Conservation (phyloP, 108 stramenopile species). For the Pinguiococcus pyrenoidosus region DNA sequence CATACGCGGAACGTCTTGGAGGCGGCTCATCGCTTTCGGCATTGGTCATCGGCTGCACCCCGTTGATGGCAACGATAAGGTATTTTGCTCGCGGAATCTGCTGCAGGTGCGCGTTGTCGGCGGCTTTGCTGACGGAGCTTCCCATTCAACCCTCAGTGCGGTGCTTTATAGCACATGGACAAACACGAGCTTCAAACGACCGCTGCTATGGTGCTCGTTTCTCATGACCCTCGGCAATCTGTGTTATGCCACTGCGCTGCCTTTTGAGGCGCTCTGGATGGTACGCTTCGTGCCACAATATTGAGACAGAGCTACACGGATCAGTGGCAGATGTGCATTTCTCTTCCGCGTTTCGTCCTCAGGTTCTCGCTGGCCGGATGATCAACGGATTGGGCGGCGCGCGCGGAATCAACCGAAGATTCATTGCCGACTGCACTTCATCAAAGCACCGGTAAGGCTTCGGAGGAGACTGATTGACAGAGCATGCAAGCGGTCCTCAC, state of each 20-base stretch:
- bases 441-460: conserved; percentile 54
- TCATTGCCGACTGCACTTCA: conserved; percentile 68
- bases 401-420: conserved; percentile 68
- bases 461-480: no score
- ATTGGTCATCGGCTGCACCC: conserved; percentile 77
- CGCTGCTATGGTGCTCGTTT: conserved; percentile 63
- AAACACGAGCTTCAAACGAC: conserved; percentile 58
- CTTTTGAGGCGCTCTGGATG: conserved; percentile 53
- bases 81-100: conserved; percentile 9
- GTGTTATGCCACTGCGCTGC: conserved; percentile 62
- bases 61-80: conserved; percentile 55
- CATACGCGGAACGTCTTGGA: conserved; percentile 62
- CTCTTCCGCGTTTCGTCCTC: no score
- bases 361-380: conserved; percentile 65
- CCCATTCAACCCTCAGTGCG: conserved; percentile 21
- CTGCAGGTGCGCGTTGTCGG: background rate
- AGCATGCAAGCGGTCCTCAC: no score
- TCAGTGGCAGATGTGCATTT: no score
- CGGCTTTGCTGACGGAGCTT: background rate
- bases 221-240: conserved; percentile 57
- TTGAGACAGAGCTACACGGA: no score
- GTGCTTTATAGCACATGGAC: conserved; percentile 69
- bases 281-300: no score
- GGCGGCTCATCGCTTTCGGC: conserved; percentile 52
- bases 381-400: conserved; percentile 72